A percentile compares a stretch with the other conserved stretches of the same genome.
Conservation (phyloP, 2,329 filamentous ascomycete genomes). For the Geoglossum cookeanum region DNA sequence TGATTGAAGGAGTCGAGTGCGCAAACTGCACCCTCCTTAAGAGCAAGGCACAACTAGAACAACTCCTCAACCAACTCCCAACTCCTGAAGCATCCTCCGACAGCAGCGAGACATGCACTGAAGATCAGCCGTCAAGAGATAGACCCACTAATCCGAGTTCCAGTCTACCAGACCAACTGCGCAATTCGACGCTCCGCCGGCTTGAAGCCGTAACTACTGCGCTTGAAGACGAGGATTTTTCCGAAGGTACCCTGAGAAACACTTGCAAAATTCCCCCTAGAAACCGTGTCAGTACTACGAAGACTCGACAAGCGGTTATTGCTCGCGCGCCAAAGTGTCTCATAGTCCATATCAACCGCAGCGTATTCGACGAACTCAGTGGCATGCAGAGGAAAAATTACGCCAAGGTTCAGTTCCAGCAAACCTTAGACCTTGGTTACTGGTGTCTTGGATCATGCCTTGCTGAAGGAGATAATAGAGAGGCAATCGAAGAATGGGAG, state of each 20-base stretch:
- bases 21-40: constrained; percentile 67
- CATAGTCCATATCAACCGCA: constrained; percentile 77
- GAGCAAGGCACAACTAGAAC: constrained; percentile 32
- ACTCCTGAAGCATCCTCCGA: constrained; percentile 20
- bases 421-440: constrained; percentile 52
- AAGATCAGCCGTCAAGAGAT: constrained; percentile 11
- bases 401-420: constrained; percentile 59
- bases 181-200: constrained; percentile 25
- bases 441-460: constrained; percentile 46
- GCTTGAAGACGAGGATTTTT: constrained; percentile 62
- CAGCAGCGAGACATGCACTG: not conserved
- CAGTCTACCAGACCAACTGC: not conserved
- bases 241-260: constrained; percentile 43
- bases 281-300: constrained; percentile 56
- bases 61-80: constrained; percentile 17
- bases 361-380: constrained; percentile 70
- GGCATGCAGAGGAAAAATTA: constrained; percentile 69
- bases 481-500: constrained; percentile 1
- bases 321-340: constrained; percentile 65
- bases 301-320: constrained; percentile 76
- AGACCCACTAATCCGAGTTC: constrained; percentile 6
- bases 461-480: not conserved
- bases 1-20: constrained; percentile 79
- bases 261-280: constrained; percentile 48
- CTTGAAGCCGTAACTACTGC: constrained; percentile 49